A percentile compares a stretch with the other conserved stretches of the same genome.
These are phyloP conservation scores for Samsoniella hepiali DNA, from an alignment of 2,329 filamentous ascomycete genomes.

Conservation along the genomic window DNA sequence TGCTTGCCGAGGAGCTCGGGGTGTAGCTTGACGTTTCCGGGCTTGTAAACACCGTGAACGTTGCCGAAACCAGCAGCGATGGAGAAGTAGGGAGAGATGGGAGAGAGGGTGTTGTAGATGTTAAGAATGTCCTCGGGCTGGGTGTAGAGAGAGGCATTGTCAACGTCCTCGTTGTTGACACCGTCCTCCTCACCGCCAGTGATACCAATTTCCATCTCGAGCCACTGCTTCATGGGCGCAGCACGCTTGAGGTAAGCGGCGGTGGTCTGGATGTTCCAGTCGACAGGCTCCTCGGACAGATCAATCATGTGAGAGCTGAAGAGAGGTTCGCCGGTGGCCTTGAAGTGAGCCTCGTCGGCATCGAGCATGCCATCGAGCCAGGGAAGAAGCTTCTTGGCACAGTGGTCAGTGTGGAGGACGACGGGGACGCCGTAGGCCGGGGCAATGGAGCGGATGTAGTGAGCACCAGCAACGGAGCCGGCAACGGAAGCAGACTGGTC, in stretches of 20 bases:
- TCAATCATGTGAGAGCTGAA: conserved; percentile 99
- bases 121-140: conserved; percentile 94
- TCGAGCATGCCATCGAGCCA: conserved; percentile 97
- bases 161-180: conserved; percentile 96
- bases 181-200: conserved; percentile 97
- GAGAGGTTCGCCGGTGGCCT: conserved; percentile 84
- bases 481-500: conserved; percentile 86
- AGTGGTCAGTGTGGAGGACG: conserved; percentile 95
- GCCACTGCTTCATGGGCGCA: conserved; percentile 96
- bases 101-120: conserved; percentile 80
- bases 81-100: conserved; percentile 94
- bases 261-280: conserved; percentile 89
- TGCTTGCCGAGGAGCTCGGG: conserved; percentile 96
- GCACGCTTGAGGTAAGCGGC: conserved; percentile 90
- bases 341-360: conserved; percentile 93
- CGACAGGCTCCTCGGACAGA: conserved; percentile 84
- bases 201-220: conserved; percentile 89
- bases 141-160: conserved; percentile 96
- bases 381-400: conserved; percentile 98
- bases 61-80: conserved; percentile 98
- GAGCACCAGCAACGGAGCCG: conserved; percentile 82
- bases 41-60: conserved; percentile 99
- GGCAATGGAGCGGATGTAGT: conserved; percentile 88
- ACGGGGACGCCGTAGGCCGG: conserved; percentile 87
- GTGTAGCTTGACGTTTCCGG: conserved; percentile 94